Percentiles rank a stretch among this genome's conserved stretches.
Conservation (phyloP, 371 early-diverging fungal genomes). For the Coemansia sp. region DNA sequence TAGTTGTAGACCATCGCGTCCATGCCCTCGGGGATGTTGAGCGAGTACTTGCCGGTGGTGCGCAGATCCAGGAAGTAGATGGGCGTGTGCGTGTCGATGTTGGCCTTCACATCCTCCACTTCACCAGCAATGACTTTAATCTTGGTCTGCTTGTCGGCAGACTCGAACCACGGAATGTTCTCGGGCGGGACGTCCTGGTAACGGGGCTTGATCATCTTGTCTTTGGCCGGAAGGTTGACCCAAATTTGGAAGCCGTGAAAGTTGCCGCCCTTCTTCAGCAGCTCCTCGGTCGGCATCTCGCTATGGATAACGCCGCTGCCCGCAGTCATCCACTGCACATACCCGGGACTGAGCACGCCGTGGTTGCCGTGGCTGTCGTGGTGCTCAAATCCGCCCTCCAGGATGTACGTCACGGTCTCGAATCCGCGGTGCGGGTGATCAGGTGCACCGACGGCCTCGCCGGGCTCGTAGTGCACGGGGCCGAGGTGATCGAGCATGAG, state of each 20-base stretch:
- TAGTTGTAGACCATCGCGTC: constrained; percentile 58
- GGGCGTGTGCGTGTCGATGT: constrained; percentile 56
- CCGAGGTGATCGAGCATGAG: constrained; percentile 80
- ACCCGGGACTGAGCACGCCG: constrained; percentile 70
- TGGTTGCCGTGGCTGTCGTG: constrained; percentile 81
- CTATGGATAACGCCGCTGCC: constrained; percentile 78
- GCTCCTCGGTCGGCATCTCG: constrained; percentile 65
- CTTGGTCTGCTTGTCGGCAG: constrained; percentile 45
- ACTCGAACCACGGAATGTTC: constrained; percentile 59
- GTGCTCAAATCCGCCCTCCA: constrained; percentile 71
- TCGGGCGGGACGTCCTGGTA: constrained; percentile 73
- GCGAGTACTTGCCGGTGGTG: constrained; percentile 46
- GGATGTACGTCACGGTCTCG: constrained; percentile 78
- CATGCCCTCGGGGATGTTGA: constrained; percentile 53
- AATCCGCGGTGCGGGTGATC: constrained; percentile 76
- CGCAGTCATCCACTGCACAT: constrained; percentile 80
- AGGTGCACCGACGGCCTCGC: constrained; percentile 56
- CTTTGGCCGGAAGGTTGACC: constrained; percentile 79
- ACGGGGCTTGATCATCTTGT: constrained; percentile 73
- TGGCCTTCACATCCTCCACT: constrained; percentile 52
- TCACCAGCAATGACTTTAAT: constrained; percentile 63
- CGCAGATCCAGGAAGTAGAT: constrained; percentile 58
- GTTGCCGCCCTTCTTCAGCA: constrained; percentile 50
- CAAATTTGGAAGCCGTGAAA: constrained; percentile 78
- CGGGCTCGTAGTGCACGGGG: constrained; percentile 49